These are phyloP conservation scores for Stentor coeruleus DNA, from an alignment of 73 alveolate genomes.

Conservation along the genomic window DNA sequence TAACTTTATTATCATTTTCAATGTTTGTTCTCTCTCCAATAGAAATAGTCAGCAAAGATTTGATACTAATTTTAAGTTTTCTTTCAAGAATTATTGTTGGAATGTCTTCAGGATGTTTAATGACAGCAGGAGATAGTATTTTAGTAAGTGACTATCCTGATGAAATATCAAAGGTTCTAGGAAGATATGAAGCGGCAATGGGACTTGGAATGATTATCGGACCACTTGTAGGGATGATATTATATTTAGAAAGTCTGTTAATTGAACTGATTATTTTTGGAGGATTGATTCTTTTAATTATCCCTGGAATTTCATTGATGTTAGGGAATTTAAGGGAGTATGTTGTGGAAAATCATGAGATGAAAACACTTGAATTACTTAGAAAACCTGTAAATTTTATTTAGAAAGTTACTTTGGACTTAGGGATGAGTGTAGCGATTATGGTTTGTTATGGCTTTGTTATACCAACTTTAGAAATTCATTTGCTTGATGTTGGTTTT, in stretches of 20 bases:
- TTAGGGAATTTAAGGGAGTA: background rate
- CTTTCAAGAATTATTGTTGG: background rate
- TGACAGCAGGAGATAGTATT: background rate
- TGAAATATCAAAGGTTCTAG: background rate
- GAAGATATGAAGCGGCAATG: background rate
- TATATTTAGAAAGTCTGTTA: background rate
- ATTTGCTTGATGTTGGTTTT: background rate
- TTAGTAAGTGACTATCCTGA: conserved; percentile 11
- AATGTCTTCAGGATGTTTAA: background rate
- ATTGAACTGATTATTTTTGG: background rate
- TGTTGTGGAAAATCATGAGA: background rate
- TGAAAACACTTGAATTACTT: no score
- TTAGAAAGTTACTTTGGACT: background rate
- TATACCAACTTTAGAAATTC: background rate
- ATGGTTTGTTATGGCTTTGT: background rate
- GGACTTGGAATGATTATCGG: conserved; percentile 14
- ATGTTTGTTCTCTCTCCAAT: background rate
- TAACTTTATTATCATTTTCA: background rate
- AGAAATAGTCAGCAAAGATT: background rate
- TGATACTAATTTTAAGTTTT: background rate
- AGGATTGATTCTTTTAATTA: background rate
- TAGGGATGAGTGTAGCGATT: background rate
- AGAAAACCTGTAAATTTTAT: background rate
- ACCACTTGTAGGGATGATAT: background rate
- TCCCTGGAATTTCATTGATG: background rate